These are phyloP conservation scores for Nicotiana undulata DNA, from an alignment of 257 asterid species.

Conservation along the genomic window DNA sequence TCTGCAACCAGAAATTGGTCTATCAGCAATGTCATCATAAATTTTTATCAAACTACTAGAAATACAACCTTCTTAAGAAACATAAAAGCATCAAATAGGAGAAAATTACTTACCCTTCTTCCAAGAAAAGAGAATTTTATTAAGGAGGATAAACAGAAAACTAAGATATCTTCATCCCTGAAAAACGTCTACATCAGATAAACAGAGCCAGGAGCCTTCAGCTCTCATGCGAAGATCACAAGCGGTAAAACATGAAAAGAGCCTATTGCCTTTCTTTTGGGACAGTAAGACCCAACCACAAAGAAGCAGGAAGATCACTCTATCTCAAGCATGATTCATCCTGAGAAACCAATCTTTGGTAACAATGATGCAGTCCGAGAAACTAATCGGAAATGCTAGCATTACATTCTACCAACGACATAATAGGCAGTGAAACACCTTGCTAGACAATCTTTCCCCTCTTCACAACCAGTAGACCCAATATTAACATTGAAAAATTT, in stretches of 20 bases:
- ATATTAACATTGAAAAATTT: not conserved
- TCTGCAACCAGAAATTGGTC: conserved; percentile 35
- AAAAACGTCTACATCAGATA: not conserved
- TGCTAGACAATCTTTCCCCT: not conserved
- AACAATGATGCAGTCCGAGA: not conserved
- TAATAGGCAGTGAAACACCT: not conserved
- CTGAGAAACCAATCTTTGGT: not conserved
- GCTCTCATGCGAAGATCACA: not conserved
- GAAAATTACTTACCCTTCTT: not conserved
- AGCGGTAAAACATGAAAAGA: not conserved
- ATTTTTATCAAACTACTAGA: not conserved
- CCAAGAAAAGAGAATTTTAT: not conserved
- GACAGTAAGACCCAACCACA: not conserved
- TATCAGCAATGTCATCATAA: conserved; percentile 12
- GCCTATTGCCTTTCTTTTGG: not conserved
- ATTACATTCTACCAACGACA: not conserved
- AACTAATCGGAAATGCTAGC: not conserved
- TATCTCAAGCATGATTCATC: not conserved
- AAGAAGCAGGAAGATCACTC: not conserved
- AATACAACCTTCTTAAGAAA: not conserved
- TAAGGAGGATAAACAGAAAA: not conserved
- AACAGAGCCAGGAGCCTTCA: not conserved
- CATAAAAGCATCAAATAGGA: not conserved
- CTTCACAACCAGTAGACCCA: not conserved
- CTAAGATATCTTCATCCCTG: not conserved